Base-by-base conservation (phyloP, 768 basidiomycete species). In the Leucosporidium scottii region DNA sequence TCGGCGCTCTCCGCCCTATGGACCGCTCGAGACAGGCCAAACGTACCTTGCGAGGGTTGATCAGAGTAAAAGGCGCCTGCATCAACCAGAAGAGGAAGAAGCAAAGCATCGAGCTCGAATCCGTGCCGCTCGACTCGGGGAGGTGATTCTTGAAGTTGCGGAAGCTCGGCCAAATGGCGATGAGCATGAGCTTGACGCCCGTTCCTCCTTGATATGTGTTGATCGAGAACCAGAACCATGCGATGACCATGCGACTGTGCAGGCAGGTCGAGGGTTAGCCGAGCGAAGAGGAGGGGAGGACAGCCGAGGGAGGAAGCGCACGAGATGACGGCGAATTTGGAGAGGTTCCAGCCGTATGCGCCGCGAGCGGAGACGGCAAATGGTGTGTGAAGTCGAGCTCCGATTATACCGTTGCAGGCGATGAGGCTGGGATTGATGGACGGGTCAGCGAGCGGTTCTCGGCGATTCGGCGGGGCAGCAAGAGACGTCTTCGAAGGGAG, bases 101-200 rank as follows among this genome's bases (percentile, higher is more conserved):
- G 62, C 66, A 72, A 28, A 73, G 66, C 27, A 76, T 61, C 55
- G 65, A 56, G 0, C 59, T 50, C 15, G 68, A 68, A 8, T 74
- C 75, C 49, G 74, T 74, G 49, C 71, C 67, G 23, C 71, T 68
- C 9, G 65, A 68, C 8, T 51, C 73, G 28, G 74, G 73, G 6
- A 76, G 70, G 61, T 70, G 66, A 64, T 76, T 76, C 17, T 73
- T 69, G 63, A 74, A 73, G 10, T 44, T 51, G 8, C 64, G 65
- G 70, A 68, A 73, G 8, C 8, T 8, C 7, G 39, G 39, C 74
- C 74, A 74, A 60, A 74, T 73, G 0, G 72, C 72, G 1, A 18
- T 30, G 1, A 74, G 60, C 69, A 73, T 73, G 23, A 68, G 61
- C 30, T 67, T 28, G 18, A 72, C 50, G 4, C 62, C 64, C 15